Percentiles rank a stretch among this genome's conserved stretches.
Conservation (phyloP, 2,329 filamentous ascomycete species). For the Pseudogymnoascus sp. region DNA sequence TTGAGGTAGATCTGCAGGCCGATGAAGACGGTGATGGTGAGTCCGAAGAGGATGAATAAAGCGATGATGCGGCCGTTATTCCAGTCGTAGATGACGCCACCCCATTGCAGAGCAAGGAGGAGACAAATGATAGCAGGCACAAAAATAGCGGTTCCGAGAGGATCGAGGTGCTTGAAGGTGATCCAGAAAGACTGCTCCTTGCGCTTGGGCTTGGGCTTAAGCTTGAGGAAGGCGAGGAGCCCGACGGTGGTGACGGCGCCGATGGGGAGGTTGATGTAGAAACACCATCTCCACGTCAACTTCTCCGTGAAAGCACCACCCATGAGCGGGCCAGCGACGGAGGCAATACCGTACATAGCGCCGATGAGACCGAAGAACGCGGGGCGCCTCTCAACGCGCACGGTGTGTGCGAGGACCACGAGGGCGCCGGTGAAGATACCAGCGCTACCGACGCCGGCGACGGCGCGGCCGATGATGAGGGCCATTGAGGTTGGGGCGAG, state of each 20-base stretch:
- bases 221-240: constrained; percentile 34
- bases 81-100: constrained; percentile 38
- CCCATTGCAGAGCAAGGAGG: constrained; percentile 25
- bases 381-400: constrained; percentile 18
- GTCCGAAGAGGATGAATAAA: constrained; percentile 23
- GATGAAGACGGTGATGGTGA: constrained; percentile 20
- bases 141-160: constrained; percentile 27
- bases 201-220: constrained; percentile 9
- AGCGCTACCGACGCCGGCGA: constrained; percentile 24
- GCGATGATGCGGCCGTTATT: constrained; percentile 27
- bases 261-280: constrained; percentile 32
- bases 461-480: constrained; percentile 26
- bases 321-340: constrained; percentile 25
- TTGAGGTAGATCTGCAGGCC: constrained; percentile 7
- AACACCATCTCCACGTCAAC: constrained; percentile 28
- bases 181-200: constrained; percentile 34
- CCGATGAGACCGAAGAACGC: constrained; percentile 19
- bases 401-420: constrained; percentile 21
- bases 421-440: constrained; percentile 26
- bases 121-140: constrained; percentile 28
- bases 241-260: constrained; percentile 28
- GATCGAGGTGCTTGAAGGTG: constrained; percentile 29
- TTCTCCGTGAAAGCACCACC: constrained; percentile 34
- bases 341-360: constrained; percentile 21
- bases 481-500: constrained; percentile 22